Evolutionary conservation across 108 stramenopile species (phyloP).

Genomic region (Bacterosira constricta): DNA sequence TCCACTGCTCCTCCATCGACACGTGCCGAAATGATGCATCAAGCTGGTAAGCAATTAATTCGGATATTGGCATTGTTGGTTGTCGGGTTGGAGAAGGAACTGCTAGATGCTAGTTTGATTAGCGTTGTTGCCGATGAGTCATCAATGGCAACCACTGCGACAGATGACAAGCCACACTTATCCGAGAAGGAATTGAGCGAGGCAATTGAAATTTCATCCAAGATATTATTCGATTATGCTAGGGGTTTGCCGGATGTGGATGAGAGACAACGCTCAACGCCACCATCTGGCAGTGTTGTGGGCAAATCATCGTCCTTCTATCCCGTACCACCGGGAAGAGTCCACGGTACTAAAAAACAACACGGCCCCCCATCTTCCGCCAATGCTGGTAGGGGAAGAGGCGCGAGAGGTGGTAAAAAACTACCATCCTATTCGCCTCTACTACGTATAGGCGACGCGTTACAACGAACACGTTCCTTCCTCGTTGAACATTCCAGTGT

Average conservation of each 20-base stretch:
- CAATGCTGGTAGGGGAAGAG: constrained; percentile 2
- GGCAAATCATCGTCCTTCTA: constrained; percentile 31
- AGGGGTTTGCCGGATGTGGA: constrained; percentile 52
- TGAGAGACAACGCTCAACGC: neutral
- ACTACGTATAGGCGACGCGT: constrained; percentile 74
- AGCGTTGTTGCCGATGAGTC: constrained; percentile 24
- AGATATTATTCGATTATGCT: constrained; percentile 75
- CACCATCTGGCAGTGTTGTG: neutral
- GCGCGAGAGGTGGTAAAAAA: constrained; percentile 12
- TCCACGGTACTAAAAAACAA: constrained; percentile 25
- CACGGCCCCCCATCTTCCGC: neutral
- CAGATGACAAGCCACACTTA: constrained; percentile 16
- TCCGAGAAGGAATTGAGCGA: constrained; percentile 70
- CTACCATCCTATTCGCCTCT: constrained; percentile 52
- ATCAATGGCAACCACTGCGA: neutral
- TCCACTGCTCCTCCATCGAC: constrained; percentile 5
- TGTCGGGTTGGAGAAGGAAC: constrained; percentile 74
- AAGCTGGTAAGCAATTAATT: constrained; percentile 73
- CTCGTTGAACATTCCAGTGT: constrained; percentile 73
- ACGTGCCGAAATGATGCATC: constrained; percentile 60
- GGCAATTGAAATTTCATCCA: constrained; percentile 80
- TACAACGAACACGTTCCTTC: constrained; percentile 80
- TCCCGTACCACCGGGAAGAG: constrained; percentile 35
- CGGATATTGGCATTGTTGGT: constrained; percentile 78
- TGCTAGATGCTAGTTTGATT: constrained; percentile 34